These are phyloP conservation scores for Tylopilus vinaceipallidus DNA, from an alignment of 768 basidiomycete genomes.

Conservation along the genomic window DNA sequence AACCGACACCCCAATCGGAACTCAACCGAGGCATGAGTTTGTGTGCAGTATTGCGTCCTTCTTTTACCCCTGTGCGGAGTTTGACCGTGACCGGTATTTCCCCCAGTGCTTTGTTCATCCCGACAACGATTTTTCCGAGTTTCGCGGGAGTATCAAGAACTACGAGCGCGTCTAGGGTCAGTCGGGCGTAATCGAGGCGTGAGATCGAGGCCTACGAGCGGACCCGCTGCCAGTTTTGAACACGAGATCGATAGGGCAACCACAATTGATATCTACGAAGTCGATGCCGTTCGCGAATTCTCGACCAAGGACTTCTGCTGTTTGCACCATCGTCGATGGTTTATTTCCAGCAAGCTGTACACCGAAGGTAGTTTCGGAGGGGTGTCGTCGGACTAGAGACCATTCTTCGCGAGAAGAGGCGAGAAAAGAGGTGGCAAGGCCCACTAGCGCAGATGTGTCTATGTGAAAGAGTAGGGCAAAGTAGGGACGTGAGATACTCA, in stretches of 20 bases:
- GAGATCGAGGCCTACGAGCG: slow-evolving; percentile 58
- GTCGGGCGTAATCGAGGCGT: background rate
- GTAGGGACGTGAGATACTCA: slow-evolving; percentile 30
- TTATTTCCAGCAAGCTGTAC: slow-evolving; percentile 92
- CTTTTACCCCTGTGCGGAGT: slow-evolving; percentile 90
- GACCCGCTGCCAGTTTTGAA: slow-evolving; percentile 90
- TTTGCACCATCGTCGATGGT: slow-evolving; percentile 70
- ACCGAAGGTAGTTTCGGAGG: slow-evolving; percentile 84
- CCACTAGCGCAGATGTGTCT: slow-evolving; percentile 55
- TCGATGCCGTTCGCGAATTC: slow-evolving; percentile 69
- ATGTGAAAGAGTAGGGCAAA: background rate
- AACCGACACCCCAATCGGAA: slow-evolving; percentile 46
- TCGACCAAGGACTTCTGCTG: slow-evolving; percentile 76
- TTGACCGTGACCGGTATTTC: slow-evolving; percentile 91
- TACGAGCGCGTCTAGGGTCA: slow-evolving; percentile 26
- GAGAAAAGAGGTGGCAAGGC: slow-evolving; percentile 87
- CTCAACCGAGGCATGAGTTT: slow-evolving; percentile 84
- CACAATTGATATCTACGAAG: slow-evolving; percentile 94
- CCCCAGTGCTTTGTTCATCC: slow-evolving; percentile 89
- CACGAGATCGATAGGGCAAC: slow-evolving; percentile 96
- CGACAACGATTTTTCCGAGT: slow-evolving; percentile 81
- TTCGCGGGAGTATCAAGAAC: slow-evolving; percentile 83
- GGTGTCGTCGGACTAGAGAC: slow-evolving; percentile 88
- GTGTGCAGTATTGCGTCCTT: slow-evolving; percentile 81
- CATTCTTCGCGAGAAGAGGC: slow-evolving; percentile 90